A percentile compares a stretch with the other conserved stretches of the same genome.
Conservation (phyloP, 129 eudicot species). For the Arctium minus region DNA sequence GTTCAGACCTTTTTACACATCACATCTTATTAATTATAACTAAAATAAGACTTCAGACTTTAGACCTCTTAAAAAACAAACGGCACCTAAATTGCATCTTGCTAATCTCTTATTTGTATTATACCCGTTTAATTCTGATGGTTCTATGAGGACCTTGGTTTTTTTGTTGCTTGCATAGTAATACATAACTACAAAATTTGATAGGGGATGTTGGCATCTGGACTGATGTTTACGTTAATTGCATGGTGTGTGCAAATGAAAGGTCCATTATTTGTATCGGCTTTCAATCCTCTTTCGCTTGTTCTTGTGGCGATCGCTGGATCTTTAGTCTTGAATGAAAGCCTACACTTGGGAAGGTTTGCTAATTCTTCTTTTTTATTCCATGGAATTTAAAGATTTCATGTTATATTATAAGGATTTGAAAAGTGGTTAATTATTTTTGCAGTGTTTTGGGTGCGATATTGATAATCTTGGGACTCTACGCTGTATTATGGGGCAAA, state of each 20-base stretch:
- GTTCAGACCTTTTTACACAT: no score
- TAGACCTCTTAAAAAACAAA: no score
- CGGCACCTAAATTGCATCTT: background rate
- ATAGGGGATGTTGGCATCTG: constrained; percentile 58
- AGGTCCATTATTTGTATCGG: constrained; percentile 64
- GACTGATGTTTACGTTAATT: constrained; percentile 37
- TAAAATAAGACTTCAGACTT: no score
- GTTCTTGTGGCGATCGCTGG: constrained; percentile 60
- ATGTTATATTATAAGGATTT: background rate
- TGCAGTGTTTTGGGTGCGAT: constrained; percentile 53
- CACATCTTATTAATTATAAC: no score
- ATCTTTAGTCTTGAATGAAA: constrained; percentile 48
- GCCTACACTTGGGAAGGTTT: constrained; percentile 64
- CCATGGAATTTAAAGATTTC: background rate
- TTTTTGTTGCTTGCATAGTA: background rate
- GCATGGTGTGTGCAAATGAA: constrained; percentile 57
- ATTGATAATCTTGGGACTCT: constrained; percentile 51
- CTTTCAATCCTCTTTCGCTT: constrained; percentile 59
- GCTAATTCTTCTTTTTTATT: background rate
- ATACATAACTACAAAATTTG: background rate
- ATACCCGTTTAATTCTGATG: background rate
- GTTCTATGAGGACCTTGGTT: background rate
- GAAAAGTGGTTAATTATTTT: background rate
- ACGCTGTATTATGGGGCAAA: constrained; percentile 65
- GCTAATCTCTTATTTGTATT: background rate